Evolutionary conservation across 2,329 filamentous ascomycete genomes (phyloP).

Genomic region (Neophaeococcomyces mojaviensis): DNA sequence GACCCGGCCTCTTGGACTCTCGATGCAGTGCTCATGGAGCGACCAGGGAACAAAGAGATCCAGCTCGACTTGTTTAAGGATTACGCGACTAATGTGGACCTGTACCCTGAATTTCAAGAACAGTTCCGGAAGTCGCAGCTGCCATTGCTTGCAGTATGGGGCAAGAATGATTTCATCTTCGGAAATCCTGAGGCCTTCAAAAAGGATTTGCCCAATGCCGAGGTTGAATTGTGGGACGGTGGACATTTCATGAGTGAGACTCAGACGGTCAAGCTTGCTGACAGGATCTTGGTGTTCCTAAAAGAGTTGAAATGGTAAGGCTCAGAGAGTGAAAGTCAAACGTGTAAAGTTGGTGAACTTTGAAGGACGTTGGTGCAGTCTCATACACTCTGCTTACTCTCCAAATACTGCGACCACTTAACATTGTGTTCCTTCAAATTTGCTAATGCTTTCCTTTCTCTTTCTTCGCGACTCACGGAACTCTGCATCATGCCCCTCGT

Average conservation of each 20-base stretch:
- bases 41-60: conserved; percentile 43
- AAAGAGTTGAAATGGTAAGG: conserved; percentile 4
- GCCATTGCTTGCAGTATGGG: conserved; percentile 52
- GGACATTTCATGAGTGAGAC: conserved; percentile 50
- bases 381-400: background rate
- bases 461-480: background rate
- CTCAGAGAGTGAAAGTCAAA: background rate
- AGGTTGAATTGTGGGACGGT: conserved; percentile 46
- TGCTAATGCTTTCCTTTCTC: background rate
- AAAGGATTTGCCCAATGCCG: conserved; percentile 41
- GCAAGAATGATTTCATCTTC: conserved; percentile 47
- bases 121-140: conserved; percentile 46
- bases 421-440: conserved; percentile 3
- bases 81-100: conserved; percentile 47
- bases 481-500: conserved; percentile 7
- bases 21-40: conserved; percentile 46
- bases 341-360: background rate
- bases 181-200: conserved; percentile 49
- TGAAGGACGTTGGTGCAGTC: background rate
- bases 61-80: conserved; percentile 53
- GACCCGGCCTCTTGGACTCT: conserved; percentile 35
- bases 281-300: conserved; percentile 32
- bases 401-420: background rate
- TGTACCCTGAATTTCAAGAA: conserved; percentile 51
- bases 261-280: conserved; percentile 31